Conservation (phyloP, 208 protist genomes). For the Trypanosoma rangeli region DNA sequence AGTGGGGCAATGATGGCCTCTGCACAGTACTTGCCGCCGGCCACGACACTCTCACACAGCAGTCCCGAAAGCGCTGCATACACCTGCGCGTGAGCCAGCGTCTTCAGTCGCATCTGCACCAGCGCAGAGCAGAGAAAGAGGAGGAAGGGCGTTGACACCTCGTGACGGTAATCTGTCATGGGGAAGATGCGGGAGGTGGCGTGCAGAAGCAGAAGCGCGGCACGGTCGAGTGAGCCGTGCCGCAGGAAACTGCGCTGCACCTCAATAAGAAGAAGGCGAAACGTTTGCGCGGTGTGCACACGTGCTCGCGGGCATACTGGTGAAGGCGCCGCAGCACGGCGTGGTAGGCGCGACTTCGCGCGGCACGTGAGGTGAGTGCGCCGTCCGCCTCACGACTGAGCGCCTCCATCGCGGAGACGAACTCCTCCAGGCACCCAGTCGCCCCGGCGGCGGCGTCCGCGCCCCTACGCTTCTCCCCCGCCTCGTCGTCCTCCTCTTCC, state of each 20-base stretch:
- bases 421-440: conserved; percentile 7
- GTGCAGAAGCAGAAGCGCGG: conserved; percentile 63
- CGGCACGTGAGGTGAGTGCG: neutral
- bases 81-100: conserved; percentile 41
- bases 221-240: conserved; percentile 31
- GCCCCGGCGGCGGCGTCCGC: neutral
- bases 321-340: conserved; percentile 49
- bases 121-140: conserved; percentile 70
- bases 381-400: conserved; percentile 19
- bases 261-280: conserved; percentile 74
- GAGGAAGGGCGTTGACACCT: conserved; percentile 71
- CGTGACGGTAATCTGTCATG: conserved; percentile 77
- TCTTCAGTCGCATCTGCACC: conserved; percentile 62
- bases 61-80: conserved; percentile 53
- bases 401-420: conserved; percentile 10
- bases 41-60: conserved; percentile 37
- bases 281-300: conserved; percentile 63
- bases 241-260: conserved; percentile 63
- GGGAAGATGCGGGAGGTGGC: conserved; percentile 71
- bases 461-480: conserved; percentile 19
- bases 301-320: conserved; percentile 48
- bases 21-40: conserved; percentile 47
- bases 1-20: conserved; percentile 65
- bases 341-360: conserved; percentile 29
- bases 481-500: conserved; percentile 30